Percentiles rank a stretch among this genome's conserved stretches.
Conservation (phyloP, 192 early-diverging fungal genomes). For the Podochytrium sp. region DNA sequence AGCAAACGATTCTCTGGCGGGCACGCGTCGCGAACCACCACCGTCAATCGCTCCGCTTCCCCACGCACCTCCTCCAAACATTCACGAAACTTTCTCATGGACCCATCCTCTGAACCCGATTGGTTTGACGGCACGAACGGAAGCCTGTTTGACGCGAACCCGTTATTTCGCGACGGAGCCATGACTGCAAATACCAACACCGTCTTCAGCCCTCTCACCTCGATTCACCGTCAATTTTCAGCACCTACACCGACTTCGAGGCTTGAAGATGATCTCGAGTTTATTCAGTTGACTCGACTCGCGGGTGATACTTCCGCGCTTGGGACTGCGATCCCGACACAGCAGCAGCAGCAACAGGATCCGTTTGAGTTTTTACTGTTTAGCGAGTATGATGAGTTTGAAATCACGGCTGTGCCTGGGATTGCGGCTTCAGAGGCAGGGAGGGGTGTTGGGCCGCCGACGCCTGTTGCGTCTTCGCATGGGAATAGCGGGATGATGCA, state of each 20-base stretch:
- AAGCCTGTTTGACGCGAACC: not conserved
- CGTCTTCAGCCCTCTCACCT: not conserved
- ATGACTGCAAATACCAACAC: not conserved
- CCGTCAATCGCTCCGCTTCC: too few species aligned
- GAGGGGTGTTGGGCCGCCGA: too few species aligned
- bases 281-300: too few species aligned
- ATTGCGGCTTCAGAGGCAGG: too few species aligned
- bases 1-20: too few species aligned
- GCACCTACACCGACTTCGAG: not conserved
- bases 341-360: not conserved
- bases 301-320: too few species aligned
- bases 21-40: too few species aligned
- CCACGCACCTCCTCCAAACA: constrained; percentile 1
- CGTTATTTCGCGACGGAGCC: not conserved
- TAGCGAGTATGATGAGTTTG: too few species aligned
- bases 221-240: not conserved
- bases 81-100: not conserved
- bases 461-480: not conserved
- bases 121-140: not conserved
- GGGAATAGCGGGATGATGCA: not conserved
- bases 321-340: not conserved
- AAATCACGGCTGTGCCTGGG: too few species aligned
- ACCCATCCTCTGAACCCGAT: not conserved
- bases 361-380: not conserved
- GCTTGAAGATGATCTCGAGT: not conserved